Base-by-base conservation (phyloP, 805 yeast species). In the Hanseniaspora meyeri region DNA sequence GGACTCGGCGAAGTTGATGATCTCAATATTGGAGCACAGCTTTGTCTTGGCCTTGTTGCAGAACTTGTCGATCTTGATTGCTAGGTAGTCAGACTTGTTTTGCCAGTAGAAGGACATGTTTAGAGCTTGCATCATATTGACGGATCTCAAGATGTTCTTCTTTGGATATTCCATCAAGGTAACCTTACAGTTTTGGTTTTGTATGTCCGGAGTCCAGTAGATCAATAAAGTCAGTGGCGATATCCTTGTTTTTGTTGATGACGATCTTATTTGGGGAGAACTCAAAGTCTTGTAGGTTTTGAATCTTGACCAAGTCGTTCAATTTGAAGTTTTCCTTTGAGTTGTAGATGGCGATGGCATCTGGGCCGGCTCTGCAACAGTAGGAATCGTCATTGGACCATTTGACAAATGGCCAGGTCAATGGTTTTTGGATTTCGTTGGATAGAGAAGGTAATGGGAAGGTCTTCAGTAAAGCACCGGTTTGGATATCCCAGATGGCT, bases 1-100 rank as follows among this genome's bases (percentile, higher is more conserved):
- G 72, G 81, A 87, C 72, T 91, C 98, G 59, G 77, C 76, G 58
- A 89, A 72, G 66, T 87, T 85, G 79, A 91, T 87, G 67, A 93
- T 84, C 72, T 93, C 97, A 70, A 93, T 77, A 68, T 88, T 88
- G 58, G 96, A 82, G 77, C 88, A 89, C 54, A 83, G 71, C 20
- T 96, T 87, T 79, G 95, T 93, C 70, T 85, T 87, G 51, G 96
- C 85, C 72, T 93, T 93, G 57, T 97, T 87, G 73, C 89, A 96
- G n/a, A 32, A 53, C 73, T 97, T 87, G 71, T 90, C 96, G 63
- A 93, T 96, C 74, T 87, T 88, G 67, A 90, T 95, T 74, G 96
- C 87, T 68, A 93, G 74, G 69, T 75, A 84, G 64, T 81, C 83
- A 61, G 87, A 88, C 63, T 85, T 82, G 61, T 80, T 83, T 73